Evolutionary conservation across 2,329 filamentous ascomycete genomes (phyloP), one percentile per base, ranked within the genome.

Genomic region (Colletotrichum costaricense): DNA sequence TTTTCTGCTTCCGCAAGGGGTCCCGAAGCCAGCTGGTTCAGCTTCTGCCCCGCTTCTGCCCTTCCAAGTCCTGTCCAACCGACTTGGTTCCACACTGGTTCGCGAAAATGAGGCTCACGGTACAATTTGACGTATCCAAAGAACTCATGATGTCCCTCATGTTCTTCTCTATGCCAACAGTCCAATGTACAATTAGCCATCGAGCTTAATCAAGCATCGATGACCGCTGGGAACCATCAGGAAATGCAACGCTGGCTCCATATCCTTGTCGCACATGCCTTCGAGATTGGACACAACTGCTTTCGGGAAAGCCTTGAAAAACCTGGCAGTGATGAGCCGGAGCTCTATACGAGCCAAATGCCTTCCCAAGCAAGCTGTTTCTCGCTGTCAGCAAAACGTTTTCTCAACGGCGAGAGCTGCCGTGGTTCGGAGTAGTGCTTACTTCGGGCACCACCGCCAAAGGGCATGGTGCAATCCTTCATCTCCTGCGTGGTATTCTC

Each of bases 341-440:
- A 92, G 77, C 76, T 91, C 89, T 79, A 89, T 89, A n/a, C 83
- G 81, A 0, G 90, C 90, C 22, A 92, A 81, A 73, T 91, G 88
- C 30, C 89, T 81, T 2, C 90, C 90, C 19, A 92, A 81, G 72
- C 90, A 92, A 1, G 79, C 82, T 72, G 16, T 24, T 4, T 0
- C 1, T 3, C 5, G 16, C 7, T 19, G 12, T 54, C 30, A 63
- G n/a, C n/a, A 19, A 16, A 11, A 2, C 8, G 19, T 7, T 22
- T 1, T 22, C 7, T n/a, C 8, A 8, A 4, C 2, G n/a, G 7
- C 7, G 5, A 35, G 33, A 3, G 3, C 3, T 8, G 11, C 0
- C 8, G 1, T 4, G 11, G 14, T 11, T 9, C 5, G 42, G n/a
- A 3, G 0, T 5, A 11, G 42, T 6, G 2, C 60, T 26, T 63